These are phyloP conservation scores for Mentha longifolia DNA, from an alignment of 257 asterid species.

Conservation along the genomic window DNA sequence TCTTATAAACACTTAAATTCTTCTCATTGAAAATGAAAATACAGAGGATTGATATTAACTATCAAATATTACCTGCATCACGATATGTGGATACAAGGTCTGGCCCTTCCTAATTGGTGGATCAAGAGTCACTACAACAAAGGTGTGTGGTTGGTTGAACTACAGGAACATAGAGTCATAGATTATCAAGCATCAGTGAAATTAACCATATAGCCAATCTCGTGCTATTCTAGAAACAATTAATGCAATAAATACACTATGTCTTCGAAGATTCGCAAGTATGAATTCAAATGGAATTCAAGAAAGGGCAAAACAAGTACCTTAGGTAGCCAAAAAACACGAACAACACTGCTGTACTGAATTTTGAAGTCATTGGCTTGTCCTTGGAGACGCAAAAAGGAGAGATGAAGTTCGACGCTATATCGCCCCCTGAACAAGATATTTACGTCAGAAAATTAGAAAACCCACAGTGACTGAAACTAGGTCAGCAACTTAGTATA, in stretches of 20 bases:
- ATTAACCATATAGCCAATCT: not conserved
- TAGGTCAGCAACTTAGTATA: not conserved
- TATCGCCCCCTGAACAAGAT: slow-evolving; percentile 82
- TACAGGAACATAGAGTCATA: slow-evolving; percentile 48
- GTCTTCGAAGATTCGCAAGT: slow-evolving; percentile 19
- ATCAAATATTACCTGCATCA: slow-evolving; percentile 75
- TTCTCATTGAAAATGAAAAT: not conserved
- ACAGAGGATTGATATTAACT: not conserved
- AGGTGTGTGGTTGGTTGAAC: slow-evolving; percentile 93
- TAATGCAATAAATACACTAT: slow-evolving; percentile 4
- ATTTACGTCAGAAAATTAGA: slow-evolving; percentile 34
- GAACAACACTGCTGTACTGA: slow-evolving; percentile 95
- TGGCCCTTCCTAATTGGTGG: slow-evolving; percentile 99
- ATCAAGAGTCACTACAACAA: slow-evolving; percentile 90
- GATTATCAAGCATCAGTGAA: slow-evolving; percentile 24
- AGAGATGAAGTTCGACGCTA: slow-evolving; percentile 87
- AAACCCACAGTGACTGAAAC: slow-evolving; percentile 18
- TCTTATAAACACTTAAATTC: slow-evolving; percentile 17
- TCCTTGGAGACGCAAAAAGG: slow-evolving; percentile 95
- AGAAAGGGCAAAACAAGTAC: slow-evolving; percentile 42
- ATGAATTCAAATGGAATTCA: slow-evolving; percentile 19
- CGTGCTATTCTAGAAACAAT: slow-evolving; percentile 7
- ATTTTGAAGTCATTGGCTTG: slow-evolving; percentile 98
- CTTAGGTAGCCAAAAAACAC: slow-evolving; percentile 94
- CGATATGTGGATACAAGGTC: slow-evolving; percentile 93